Percentiles rank a stretch among this genome's conserved stretches.
Evolutionary conservation across 139 green algal genomes (phyloP).

Genomic region (Tetraselmis striata): DNA sequence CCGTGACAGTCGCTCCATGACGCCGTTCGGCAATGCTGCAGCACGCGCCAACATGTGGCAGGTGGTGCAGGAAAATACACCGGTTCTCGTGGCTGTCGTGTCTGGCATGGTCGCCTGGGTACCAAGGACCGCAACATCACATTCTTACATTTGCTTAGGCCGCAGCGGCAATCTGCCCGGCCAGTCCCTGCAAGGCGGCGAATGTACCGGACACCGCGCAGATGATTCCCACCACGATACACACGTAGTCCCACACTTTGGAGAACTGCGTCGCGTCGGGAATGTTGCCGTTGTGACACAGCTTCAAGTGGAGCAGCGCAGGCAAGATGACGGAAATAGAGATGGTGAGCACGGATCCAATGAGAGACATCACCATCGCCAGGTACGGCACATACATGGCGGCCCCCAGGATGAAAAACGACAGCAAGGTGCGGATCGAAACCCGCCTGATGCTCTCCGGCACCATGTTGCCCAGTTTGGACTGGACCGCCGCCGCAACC

Average conservation of each 20-base stretch:
- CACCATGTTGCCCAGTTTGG: background rate
- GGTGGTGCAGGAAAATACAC: too few relatives aligned
- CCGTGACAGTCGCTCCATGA: too few relatives aligned
- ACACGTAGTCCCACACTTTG: background rate
- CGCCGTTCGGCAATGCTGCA: too few relatives aligned
- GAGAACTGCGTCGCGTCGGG: background rate
- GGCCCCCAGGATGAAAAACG: slow-evolving; percentile 13
- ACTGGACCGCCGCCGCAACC: slow-evolving; percentile 10
- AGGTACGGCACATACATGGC: slow-evolving; percentile 29
- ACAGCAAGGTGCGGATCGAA: slow-evolving; percentile 14
- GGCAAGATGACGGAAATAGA: slow-evolving; percentile 38
- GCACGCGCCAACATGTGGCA: too few relatives aligned
- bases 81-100: too few relatives aligned
- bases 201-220: background rate
- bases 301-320: slow-evolving; percentile 15
- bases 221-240: background rate
- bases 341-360: slow-evolving; percentile 37
- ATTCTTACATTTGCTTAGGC: too few relatives aligned
- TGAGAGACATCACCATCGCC: slow-evolving; percentile 33
- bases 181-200: background rate
- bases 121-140: too few relatives aligned
- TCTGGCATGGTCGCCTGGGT: too few relatives aligned
- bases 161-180: background rate
- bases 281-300: background rate
- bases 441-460: background rate